phyloP scores from a whole-genome alignment of 169 alveolate genomes.

The Cystoisospora suis region DNA sequence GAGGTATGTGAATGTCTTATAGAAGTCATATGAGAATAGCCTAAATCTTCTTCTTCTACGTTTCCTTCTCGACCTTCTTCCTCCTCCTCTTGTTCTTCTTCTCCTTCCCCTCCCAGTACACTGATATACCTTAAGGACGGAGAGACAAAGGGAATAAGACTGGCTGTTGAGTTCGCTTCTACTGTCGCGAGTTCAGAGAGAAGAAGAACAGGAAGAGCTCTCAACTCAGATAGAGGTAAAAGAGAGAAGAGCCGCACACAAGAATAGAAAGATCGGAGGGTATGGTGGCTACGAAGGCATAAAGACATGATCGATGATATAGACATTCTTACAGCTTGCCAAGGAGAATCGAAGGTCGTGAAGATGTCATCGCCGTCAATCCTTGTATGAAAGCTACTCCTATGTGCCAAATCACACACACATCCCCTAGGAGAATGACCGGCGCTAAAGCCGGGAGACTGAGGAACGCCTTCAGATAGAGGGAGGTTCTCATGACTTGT shows the following conservation, averaged over 20 bases:
- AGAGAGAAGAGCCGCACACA: not conserved
- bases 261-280: not conserved
- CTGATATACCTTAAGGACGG: not conserved
- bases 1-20: too few species aligned
- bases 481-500: too few species aligned
- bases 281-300: not conserved
- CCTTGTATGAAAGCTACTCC: too few species aligned
- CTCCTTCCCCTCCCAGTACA: not conserved
- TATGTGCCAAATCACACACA: too few species aligned
- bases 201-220: not conserved
- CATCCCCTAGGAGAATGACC: too few species aligned
- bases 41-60: not conserved
- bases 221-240: not conserved
- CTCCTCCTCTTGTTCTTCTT: not conserved
- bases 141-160: not conserved
- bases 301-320: not conserved
- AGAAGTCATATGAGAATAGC: too few species aligned
- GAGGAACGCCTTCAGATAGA: too few species aligned
- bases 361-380: too few species aligned
- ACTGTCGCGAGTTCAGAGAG: not conserved
- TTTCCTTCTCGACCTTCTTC: not conserved
- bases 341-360: too few species aligned
- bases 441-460: too few species aligned
- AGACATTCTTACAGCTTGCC: not conserved
- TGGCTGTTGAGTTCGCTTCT: not conserved